phyloP scores from a whole-genome alignment of 257 asterid genomes.

The Lithospermum erythrorhizon region DNA sequence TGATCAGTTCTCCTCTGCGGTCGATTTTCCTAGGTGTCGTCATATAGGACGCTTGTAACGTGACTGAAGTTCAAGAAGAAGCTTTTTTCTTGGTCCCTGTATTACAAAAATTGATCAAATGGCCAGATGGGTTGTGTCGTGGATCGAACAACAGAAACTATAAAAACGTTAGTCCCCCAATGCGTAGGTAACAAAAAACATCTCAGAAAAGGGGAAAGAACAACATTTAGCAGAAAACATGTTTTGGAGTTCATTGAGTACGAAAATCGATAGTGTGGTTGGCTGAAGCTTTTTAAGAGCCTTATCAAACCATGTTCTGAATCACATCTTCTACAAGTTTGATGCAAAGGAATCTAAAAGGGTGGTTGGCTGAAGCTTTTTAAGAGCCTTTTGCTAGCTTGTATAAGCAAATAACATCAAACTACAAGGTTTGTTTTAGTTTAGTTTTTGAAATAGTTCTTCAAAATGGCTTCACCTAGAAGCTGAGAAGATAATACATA shows the following conservation, averaged over 20 bases:
- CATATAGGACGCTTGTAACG: constrained; percentile 29
- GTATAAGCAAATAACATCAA: neutral
- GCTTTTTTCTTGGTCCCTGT: constrained; percentile 95
- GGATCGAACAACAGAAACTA: neutral
- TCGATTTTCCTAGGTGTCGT: neutral
- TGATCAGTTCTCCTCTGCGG: neutral
- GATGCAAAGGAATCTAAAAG: too few species aligned
- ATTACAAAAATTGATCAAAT: constrained; percentile 10
- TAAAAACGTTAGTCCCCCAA: neutral
- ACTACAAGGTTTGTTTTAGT: neutral
- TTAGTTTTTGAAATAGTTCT: neutral
- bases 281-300: too few species aligned
- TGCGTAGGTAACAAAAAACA: too few species aligned
- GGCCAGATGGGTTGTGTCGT: constrained; percentile 1
- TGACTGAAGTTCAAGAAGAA: constrained; percentile 48
- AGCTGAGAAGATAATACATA: neutral
- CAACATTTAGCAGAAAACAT: neutral
- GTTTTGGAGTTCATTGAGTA: neutral
- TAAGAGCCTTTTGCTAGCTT: neutral
- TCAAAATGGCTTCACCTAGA: too few species aligned
- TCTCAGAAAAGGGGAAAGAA: neutral
- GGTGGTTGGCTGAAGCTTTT: neutral
- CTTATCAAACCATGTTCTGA: neutral
- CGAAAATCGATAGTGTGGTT: neutral
- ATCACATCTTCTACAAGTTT: neutral